These are phyloP conservation scores for Ascochyta rabiei DNA, from an alignment of 2,329 filamentous ascomycete species.

Conservation along the genomic window DNA sequence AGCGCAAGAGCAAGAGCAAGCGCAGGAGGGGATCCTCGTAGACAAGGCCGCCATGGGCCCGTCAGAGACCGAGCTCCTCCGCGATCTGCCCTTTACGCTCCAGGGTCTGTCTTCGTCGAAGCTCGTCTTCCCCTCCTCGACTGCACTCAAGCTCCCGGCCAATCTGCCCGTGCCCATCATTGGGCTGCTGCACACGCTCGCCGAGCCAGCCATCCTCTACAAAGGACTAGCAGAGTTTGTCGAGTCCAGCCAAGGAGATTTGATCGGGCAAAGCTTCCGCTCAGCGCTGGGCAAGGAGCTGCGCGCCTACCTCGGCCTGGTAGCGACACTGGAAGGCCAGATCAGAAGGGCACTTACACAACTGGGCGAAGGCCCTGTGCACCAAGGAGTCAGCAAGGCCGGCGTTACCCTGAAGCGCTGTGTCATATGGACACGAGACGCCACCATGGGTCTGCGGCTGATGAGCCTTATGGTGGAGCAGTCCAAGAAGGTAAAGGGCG, in stretches of 20 bases:
- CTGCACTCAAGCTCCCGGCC: conserved; percentile 74
- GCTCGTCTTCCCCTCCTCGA: conserved; percentile 73
- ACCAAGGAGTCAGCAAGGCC: conserved; percentile 77
- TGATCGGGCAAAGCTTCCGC: conserved; percentile 90
- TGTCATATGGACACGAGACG: conserved; percentile 95
- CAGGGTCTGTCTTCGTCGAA: conserved; percentile 91
- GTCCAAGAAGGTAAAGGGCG: conserved; percentile 80
- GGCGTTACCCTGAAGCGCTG: conserved; percentile 95
- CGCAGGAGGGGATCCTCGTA: conserved; percentile 16
- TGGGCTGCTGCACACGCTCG: conserved; percentile 84
- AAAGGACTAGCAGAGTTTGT: conserved; percentile 80
- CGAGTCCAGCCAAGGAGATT: conserved; percentile 77
- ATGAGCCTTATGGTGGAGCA: conserved; percentile 96
- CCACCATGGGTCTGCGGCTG: conserved; percentile 90
- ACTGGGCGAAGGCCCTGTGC: conserved; percentile 70
- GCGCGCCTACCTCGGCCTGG: conserved; percentile 84
- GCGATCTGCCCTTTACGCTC: conserved; percentile 87
- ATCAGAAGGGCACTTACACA: conserved; percentile 81
- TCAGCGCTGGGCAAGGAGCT: conserved; percentile 86
- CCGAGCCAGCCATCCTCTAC: conserved; percentile 93
- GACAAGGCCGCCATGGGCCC: conserved; percentile 33
- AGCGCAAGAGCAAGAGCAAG: conserved; percentile 26
- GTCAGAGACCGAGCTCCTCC: conserved; percentile 55
- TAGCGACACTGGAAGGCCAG: conserved; percentile 91
- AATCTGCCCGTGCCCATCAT: conserved; percentile 84